Evolutionary conservation across 768 basidiomycete genomes (phyloP).

Genomic region (Dentipellis fragilis): DNA sequence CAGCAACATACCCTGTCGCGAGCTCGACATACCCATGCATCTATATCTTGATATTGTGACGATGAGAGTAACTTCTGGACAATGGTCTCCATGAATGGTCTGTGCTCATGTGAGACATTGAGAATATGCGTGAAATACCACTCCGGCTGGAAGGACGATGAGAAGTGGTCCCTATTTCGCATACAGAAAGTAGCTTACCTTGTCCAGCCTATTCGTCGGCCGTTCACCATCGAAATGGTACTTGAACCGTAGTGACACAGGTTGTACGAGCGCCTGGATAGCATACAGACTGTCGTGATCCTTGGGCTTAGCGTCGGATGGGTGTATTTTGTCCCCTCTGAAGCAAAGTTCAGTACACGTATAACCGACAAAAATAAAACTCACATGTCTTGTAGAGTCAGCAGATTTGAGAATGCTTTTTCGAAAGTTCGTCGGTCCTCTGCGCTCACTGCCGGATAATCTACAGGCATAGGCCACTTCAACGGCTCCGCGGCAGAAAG

Average conservation of each 20-base stretch:
- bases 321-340: constrained; percentile 45
- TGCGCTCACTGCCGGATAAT: constrained; percentile 42
- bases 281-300: constrained; percentile 67
- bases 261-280: constrained; percentile 73
- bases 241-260: constrained; percentile 80
- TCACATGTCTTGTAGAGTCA: constrained; percentile 71
- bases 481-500: constrained; percentile 58
- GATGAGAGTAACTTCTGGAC: constrained; percentile 60
- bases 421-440: constrained; percentile 62
- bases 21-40: constrained; percentile 57
- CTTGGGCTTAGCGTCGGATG: constrained; percentile 11
- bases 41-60: constrained; percentile 53
- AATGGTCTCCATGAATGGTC: constrained; percentile 64
- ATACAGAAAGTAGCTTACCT: constrained; percentile 35
- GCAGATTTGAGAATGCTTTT: constrained; percentile 62
- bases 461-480: constrained; percentile 76
- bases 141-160: constrained; percentile 56
- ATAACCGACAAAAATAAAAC: constrained; percentile 17
- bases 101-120: constrained; percentile 81
- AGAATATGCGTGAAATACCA: constrained; percentile 94
- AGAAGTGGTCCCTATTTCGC: too few relatives aligned
- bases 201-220: constrained; percentile 86
- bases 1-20: not conserved
- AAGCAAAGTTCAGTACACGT: constrained; percentile 2
- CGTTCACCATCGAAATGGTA: constrained; percentile 89